Percentiles rank a stretch among this genome's conserved stretches.
Evolutionary conservation across 108 stramenopile species (phyloP).

Genomic region (Bacterosira constricta): DNA sequence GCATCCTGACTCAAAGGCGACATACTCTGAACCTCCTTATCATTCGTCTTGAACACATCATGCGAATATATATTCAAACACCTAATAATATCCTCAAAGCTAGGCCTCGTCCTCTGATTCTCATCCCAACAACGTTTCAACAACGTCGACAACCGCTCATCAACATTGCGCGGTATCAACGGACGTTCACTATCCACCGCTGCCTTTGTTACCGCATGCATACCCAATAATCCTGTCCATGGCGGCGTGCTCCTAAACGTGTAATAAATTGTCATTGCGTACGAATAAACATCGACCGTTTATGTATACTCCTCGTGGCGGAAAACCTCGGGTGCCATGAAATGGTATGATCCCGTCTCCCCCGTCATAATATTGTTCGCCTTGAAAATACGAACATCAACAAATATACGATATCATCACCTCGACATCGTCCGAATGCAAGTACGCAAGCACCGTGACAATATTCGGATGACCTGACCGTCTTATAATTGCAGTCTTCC

Average conservation of each 20-base stretch:
- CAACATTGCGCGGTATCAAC: constrained; percentile 69
- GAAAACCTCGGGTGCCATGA: constrained; percentile 91
- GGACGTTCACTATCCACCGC: constrained; percentile 83
- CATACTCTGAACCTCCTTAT: constrained; percentile 13
- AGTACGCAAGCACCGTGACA: constrained; percentile 79
- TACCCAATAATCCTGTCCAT: constrained; percentile 69
- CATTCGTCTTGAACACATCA: constrained; percentile 42
- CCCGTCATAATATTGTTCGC: constrained; percentile 85
- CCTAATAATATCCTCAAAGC: constrained; percentile 69
- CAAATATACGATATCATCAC: constrained; percentile 86
- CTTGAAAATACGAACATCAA: constrained; percentile 79
- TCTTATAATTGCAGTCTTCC: constrained; percentile 72
- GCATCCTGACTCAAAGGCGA: background rate
- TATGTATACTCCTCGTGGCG: constrained; percentile 83
- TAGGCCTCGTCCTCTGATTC: constrained; percentile 68
- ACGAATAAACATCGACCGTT: constrained; percentile 89
- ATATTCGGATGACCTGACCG: constrained; percentile 82
- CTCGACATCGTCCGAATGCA: constrained; percentile 70
- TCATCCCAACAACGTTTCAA: constrained; percentile 86
- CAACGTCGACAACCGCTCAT: constrained; percentile 57
- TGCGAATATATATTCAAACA: constrained; percentile 58
- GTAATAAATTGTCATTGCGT: constrained; percentile 88
- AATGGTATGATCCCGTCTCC: constrained; percentile 84
- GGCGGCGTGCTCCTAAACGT: constrained; percentile 77
- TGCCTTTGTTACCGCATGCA: constrained; percentile 68